Evolutionary conservation across 2,329 filamentous ascomycete genomes (phyloP).

Genomic region (Sphaerulina populicola): DNA sequence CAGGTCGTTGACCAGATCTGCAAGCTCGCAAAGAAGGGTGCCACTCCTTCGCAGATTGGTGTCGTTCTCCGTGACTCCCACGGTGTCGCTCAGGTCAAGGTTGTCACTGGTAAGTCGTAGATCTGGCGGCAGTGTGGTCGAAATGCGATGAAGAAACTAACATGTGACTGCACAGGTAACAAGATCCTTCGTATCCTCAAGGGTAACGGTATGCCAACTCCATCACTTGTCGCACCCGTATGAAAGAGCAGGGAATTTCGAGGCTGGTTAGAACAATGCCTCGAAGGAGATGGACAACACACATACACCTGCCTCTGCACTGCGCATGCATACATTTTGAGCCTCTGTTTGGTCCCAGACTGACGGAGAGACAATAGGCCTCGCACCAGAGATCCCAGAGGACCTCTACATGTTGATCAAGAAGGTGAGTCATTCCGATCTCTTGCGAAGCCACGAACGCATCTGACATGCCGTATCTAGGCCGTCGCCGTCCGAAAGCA

Average conservation of each 20-base stretch:
- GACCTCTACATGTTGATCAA: conserved; percentile 99
- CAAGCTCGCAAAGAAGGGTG: conserved; percentile 98
- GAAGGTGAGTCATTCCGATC: conserved; percentile 60
- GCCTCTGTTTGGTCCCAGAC: conserved; percentile 39
- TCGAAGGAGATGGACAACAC: conserved; percentile 25
- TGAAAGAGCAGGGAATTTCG: conserved; percentile 29
- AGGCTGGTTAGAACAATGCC: neutral
- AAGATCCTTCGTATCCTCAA: conserved; percentile 99
- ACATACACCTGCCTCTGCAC: conserved; percentile 10
- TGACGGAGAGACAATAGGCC: conserved; percentile 60
- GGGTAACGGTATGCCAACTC: conserved; percentile 69
- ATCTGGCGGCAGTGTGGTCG: neutral
- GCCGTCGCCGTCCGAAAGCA: conserved; percentile 99
- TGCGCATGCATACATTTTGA: conserved; percentile 27
- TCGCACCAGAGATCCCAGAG: conserved; percentile 97
- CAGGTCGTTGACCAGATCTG: conserved; percentile 99
- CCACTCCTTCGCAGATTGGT: conserved; percentile 97
- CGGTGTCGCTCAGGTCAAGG: conserved; percentile 95
- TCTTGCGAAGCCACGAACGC: neutral
- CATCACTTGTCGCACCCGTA: conserved; percentile 36
- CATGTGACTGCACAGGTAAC: conserved; percentile 59
- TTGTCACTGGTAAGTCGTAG: conserved; percentile 72
- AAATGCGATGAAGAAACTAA: conserved; percentile 7
- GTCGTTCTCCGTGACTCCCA: conserved; percentile 96
- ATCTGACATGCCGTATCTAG: conserved; percentile 38